A percentile compares a stretch with the other conserved stretches of the same genome.
Evolutionary conservation across 768 basidiomycete species (phyloP).

Genomic region (Phaeotremella skinneri): DNA sequence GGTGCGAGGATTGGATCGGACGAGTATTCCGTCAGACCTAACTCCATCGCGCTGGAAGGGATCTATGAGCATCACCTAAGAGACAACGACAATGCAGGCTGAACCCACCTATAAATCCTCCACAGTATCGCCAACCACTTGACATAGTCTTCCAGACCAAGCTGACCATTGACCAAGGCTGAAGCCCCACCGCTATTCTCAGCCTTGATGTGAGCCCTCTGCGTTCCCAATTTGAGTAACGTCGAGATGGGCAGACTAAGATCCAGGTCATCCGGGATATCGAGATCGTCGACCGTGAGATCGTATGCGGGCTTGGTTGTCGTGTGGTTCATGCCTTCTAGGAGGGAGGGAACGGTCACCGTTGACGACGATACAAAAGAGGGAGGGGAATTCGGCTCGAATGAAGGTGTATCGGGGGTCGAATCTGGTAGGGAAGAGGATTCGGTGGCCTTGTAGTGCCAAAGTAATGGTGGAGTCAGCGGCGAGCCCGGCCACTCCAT

Average conservation of each 20-base stretch:
- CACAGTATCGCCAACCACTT: constrained; percentile 73
- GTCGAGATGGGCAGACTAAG: constrained; percentile 49
- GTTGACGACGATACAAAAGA: not conserved
- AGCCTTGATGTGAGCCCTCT: constrained; percentile 60
- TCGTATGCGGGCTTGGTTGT: not conserved
- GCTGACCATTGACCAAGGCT: constrained; percentile 61
- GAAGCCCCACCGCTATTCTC: constrained; percentile 62
- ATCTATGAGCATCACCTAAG: constrained; percentile 57
- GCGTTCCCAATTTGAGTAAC: constrained; percentile 55
- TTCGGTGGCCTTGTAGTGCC: not conserved
- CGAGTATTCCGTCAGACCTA: constrained; percentile 55
- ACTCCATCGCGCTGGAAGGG: constrained; percentile 50
- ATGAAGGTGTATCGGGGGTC: constrained; percentile 24
- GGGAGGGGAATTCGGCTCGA: constrained; percentile 29
- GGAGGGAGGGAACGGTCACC: constrained; percentile 5
- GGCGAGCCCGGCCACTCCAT: too few species aligned
- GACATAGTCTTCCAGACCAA: constrained; percentile 65
- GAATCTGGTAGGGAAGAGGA: not conserved
- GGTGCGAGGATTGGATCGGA: constrained; percentile 64
- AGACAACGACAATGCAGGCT: constrained; percentile 55
- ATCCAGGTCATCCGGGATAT: constrained; percentile 38
- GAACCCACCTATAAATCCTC: constrained; percentile 70
- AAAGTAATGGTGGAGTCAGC: too few species aligned
- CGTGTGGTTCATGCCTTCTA: not conserved
- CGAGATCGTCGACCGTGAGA: constrained; percentile 21